phyloP scores from a whole-genome alignment of 352 stramenopile genomes.

The Phytophthora ramorum region DNA sequence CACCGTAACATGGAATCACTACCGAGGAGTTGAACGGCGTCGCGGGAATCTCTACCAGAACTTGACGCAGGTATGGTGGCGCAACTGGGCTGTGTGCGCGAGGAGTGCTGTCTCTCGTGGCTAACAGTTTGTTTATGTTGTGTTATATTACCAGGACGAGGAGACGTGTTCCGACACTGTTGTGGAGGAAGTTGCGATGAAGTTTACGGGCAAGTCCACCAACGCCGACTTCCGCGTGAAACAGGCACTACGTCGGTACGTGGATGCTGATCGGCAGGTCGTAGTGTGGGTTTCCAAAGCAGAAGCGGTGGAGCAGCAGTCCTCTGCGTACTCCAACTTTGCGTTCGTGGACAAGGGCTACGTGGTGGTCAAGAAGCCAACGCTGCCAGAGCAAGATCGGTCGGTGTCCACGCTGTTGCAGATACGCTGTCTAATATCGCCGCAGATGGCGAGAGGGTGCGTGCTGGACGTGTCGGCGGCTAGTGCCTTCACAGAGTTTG shows the following conservation, averaged over 20 bases:
- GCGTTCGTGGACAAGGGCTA: constrained; percentile 68
- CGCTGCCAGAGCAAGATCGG: constrained; percentile 19
- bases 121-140: constrained; percentile 17
- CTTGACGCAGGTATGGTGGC: constrained; percentile 19
- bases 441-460: constrained; percentile 40
- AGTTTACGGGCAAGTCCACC: constrained; percentile 58
- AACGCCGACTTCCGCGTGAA: constrained; percentile 60
- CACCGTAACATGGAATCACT: constrained; percentile 50
- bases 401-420: constrained; percentile 48
- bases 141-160: constrained; percentile 28
- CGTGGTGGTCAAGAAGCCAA: constrained; percentile 58
- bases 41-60: constrained; percentile 24
- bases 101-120: background rate
- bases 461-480: constrained; percentile 30
- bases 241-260: constrained; percentile 60
- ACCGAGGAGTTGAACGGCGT: constrained; percentile 35
- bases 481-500: constrained; percentile 53
- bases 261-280: constrained; percentile 58
- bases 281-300: constrained; percentile 69
- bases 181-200: constrained; percentile 61
- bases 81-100: background rate
- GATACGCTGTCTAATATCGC: constrained; percentile 64
- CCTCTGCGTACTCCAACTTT: constrained; percentile 48
- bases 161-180: constrained; percentile 52
- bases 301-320: constrained; percentile 43